Evolutionary conservation across 31 red algal species (phyloP), one percentile per base, ranked within the genome.

Genomic region (Endocladia muricata): DNA sequence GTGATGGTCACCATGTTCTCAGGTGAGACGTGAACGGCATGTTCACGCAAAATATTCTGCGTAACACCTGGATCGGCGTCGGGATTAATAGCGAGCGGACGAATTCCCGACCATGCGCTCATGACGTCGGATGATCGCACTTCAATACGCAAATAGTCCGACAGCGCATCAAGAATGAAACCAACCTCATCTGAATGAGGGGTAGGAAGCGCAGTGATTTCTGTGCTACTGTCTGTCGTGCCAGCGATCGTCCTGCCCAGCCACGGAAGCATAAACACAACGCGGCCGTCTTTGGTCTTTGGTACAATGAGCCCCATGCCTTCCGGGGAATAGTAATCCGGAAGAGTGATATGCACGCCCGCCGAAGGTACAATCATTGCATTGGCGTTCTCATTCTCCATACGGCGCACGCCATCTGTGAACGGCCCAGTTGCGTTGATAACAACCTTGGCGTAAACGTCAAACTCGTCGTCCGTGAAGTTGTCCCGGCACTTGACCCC

Each of bases 231-330:
- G 63, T 94, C 91, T 19, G 91, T 97, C 13, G 94, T 97, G 33
- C 91, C 94, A 4, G 90, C 94, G 42, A 94, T 94, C 9, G 90
- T 91, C 1, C 44, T 70, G 23, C 90, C 90, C 41, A 91, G 62
- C 94, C 94, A 97, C 44, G 94, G 91, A 33, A 97, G 63, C 90
- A 97, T 91, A 56, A 94, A 94, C 43, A 98, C 91, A 2, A 94
- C 87, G 6, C 91, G 95, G 34, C 95, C 95, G 70, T 98, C 91
- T 41, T 90, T 90, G 17, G 91, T 94, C 42, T 94, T 94, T 33
- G 95, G 95, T 17, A 98, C 88, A 51, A 98, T 98, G 7, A 98
- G 39, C 1, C 91, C 91, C 91, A 92, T 89, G 11, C 88, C 91
- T 30, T 90, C 86, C 1, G 91, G 90, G 17, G 86, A 91, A 70